Evolutionary conservation across 495 filamentous ascomycete genomes (phyloP).

Genomic region (Bathelium albidoporum): DNA sequence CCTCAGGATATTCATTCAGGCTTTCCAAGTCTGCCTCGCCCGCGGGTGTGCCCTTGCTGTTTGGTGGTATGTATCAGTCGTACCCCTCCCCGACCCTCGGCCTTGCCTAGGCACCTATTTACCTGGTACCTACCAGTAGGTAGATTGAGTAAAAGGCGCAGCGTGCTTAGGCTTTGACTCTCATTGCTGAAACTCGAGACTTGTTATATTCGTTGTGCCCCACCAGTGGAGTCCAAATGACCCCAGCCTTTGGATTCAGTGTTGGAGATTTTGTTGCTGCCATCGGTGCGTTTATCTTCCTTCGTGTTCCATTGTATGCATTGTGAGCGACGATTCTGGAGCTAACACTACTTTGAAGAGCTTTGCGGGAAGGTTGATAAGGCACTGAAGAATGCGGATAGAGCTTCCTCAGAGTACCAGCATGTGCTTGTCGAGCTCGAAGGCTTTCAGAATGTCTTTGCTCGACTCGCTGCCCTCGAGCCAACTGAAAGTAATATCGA

Average conservation of each 20-base stretch:
- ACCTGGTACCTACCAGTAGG: background rate
- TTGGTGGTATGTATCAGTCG: background rate
- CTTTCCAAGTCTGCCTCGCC: background rate
- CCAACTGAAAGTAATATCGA: slow-evolving; percentile 21
- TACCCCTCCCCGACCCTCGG: background rate
- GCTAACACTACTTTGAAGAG: slow-evolving; percentile 5
- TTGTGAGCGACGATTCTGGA: background rate
- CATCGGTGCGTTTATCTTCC: slow-evolving; percentile 16
- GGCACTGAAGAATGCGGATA: slow-evolving; percentile 23
- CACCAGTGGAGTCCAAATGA: background rate
- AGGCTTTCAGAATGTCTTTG: slow-evolving; percentile 21
- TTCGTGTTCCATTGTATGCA: background rate
- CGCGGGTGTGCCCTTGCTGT: background rate
- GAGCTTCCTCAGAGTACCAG: slow-evolving; percentile 25
- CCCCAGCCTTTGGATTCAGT: slow-evolving; percentile 39
- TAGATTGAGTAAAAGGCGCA: background rate
- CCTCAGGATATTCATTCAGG: background rate
- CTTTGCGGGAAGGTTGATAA: slow-evolving; percentile 21
- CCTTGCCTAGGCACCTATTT: background rate
- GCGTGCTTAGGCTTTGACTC: background rate
- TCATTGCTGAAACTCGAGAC: background rate
- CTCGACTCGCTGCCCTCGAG: slow-evolving; percentile 19
- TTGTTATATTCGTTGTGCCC: background rate
- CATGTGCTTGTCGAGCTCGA: slow-evolving; percentile 24
- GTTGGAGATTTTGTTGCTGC: slow-evolving; percentile 35